phyloP scores from a whole-genome alignment of 129 eudicot species.

The Oenanthe sinensis region DNA sequence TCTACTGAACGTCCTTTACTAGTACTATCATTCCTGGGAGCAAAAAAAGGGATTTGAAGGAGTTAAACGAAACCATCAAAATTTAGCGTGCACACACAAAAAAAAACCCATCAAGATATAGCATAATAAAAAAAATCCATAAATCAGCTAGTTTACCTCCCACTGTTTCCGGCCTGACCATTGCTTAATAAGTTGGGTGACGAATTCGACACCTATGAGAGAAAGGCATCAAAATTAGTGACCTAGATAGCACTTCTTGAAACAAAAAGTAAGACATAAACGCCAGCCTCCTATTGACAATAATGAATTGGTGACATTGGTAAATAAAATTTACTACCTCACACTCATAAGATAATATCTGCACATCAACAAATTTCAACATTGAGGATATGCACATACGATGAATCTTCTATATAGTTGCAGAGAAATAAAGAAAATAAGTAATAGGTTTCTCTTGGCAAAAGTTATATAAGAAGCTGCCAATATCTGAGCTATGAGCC shows the following conservation, averaged over 20 bases:
- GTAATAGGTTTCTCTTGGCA: neutral
- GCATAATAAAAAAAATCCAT: neutral
- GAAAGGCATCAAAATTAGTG: slow-evolving; percentile 16
- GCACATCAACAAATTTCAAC: neutral
- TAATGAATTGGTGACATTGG: neutral
- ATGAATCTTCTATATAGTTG: neutral
- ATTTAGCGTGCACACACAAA: too few relatives aligned
- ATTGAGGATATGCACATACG: neutral
- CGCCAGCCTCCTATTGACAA: neutral
- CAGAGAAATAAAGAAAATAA: neutral
- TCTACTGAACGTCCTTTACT: slow-evolving; percentile 43
- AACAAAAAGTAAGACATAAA: neutral
- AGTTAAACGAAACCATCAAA: slow-evolving; percentile 5
- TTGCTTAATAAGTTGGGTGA: slow-evolving; percentile 38
- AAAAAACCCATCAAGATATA: slow-evolving; percentile 4
- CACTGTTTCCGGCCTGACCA: slow-evolving; percentile 44
- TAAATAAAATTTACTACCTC: neutral
- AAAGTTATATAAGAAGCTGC: neutral
- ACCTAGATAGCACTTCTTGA: slow-evolving; percentile 6
- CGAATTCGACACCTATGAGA: slow-evolving; percentile 53
- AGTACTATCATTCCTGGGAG: slow-evolving; percentile 32
- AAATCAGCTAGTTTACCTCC: slow-evolving; percentile 36
- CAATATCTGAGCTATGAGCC: neutral
- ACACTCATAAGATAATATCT: neutral
- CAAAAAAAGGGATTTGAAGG: neutral